Conservation (phyloP, 2,329 filamentous ascomycete genomes). For the Clathrospora elynae region DNA sequence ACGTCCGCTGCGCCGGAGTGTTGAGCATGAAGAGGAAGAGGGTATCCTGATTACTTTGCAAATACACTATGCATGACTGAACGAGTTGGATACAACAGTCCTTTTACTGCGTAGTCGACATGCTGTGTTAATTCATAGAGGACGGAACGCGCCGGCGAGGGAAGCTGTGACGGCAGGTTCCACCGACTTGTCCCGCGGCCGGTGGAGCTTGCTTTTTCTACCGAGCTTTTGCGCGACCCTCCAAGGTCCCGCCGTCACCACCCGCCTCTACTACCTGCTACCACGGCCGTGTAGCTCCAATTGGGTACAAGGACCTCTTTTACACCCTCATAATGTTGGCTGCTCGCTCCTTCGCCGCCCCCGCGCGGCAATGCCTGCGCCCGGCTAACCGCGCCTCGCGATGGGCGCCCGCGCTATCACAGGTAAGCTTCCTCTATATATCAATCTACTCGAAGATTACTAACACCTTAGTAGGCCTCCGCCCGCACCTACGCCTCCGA, state of each 20-base stretch:
- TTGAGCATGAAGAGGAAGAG: no score
- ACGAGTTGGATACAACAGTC: no score
- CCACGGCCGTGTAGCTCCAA: conserved; percentile 43
- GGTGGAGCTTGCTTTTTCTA: conserved; percentile 41
- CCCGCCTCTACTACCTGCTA: conserved; percentile 32
- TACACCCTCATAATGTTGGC: conserved; percentile 73
- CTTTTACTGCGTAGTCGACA: no score
- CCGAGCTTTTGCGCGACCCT: conserved; percentile 36
- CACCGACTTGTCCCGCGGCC: conserved; percentile 20
- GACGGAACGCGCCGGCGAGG: neutral
- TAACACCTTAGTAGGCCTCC: conserved; percentile 30
- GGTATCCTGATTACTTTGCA: no score
- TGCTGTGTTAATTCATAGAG: no score
- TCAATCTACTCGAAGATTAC: conserved; percentile 1
- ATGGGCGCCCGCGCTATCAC: conserved; percentile 57
- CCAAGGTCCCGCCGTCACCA: conserved; percentile 27
- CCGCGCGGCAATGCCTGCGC: conserved; percentile 79
- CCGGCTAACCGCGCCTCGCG: conserved; percentile 58
- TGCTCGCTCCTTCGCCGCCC: conserved; percentile 75
- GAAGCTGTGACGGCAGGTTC: no score
- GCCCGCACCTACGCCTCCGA: conserved; percentile 61
- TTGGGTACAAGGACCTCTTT: conserved; percentile 31
- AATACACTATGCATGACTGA: no score
- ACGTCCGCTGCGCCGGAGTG: no score
- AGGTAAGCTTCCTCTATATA: conserved; percentile 56